phyloP scores from a whole-genome alignment of 164 flowering plant species.

The Nelumbo lutea region DNA sequence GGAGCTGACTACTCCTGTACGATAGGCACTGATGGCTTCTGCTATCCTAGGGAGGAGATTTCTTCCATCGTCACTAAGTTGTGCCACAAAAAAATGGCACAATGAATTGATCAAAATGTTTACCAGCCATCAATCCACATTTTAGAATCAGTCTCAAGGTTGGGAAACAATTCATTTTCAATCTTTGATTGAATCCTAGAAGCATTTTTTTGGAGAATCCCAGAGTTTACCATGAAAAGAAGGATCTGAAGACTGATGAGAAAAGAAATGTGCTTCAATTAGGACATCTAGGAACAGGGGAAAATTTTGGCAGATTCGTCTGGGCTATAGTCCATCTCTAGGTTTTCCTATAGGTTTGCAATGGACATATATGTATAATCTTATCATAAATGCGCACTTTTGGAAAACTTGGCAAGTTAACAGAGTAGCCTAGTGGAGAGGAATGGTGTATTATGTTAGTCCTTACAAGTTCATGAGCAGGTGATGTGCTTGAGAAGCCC shows the following conservation, averaged over 20 bases:
- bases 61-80: neutral
- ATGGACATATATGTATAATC: no score
- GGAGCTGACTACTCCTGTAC: slow-evolving; percentile 1
- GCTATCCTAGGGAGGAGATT: neutral
- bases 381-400: no score
- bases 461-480: neutral
- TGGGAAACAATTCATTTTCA: neutral
- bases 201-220: neutral
- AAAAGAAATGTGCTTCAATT: neutral
- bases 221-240: neutral
- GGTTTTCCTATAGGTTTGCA: neutral
- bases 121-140: neutral
- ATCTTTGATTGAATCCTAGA: neutral
- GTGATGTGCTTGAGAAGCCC: slow-evolving; percentile 4
- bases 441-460: neutral
- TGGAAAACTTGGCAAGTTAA: no score
- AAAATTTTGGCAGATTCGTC: neutral
- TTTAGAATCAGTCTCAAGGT: neutral
- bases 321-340: neutral
- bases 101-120: neutral
- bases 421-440: neutral
- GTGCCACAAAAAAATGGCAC: neutral
- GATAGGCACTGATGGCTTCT: neutral
- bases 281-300: neutral
- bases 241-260: neutral